Conservation (phyloP, 352 stramenopile genomes). For the Elongisporangium undulatum region DNA sequence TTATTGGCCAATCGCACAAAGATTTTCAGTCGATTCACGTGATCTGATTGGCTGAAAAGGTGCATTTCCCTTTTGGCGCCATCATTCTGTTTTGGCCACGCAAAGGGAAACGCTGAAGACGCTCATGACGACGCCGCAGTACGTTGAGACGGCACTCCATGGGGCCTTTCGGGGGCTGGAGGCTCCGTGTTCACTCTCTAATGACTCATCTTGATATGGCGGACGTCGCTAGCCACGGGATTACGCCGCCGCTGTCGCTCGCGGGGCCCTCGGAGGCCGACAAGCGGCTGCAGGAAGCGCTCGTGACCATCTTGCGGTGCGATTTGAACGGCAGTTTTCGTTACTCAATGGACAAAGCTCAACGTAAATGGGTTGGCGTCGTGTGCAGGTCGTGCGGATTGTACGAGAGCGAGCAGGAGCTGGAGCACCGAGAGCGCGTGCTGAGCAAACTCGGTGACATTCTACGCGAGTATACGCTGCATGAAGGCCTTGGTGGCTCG, state of each 20-base stretch:
- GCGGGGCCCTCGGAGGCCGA: conserved; percentile 63
- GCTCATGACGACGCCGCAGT: background rate
- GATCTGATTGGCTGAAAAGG: background rate
- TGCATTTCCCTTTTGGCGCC: background rate
- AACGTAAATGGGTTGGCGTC: background rate
- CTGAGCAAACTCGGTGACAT: conserved; percentile 58
- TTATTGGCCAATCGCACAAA: background rate
- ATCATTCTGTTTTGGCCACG: background rate
- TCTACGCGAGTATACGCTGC: conserved; percentile 73
- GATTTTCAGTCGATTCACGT: background rate
- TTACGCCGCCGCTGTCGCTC: conserved; percentile 73
- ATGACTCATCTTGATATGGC: background rate
- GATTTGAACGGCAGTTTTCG: background rate
- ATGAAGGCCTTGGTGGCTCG: conserved; percentile 47
- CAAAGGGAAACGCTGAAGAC: background rate
- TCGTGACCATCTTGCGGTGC: conserved; percentile 60
- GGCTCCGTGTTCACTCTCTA: background rate
- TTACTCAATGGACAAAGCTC: background rate
- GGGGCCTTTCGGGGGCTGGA: background rate
- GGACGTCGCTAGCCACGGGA: conserved; percentile 5
- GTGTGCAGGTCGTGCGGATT: conserved; percentile 42
- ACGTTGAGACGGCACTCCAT: background rate
- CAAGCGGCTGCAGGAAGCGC: conserved; percentile 52
- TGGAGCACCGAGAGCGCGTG: conserved; percentile 55
- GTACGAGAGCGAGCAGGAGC: conserved; percentile 72